phyloP scores from a whole-genome alignment of 768 basidiomycete species.

The Xerocomellus intermedius region DNA sequence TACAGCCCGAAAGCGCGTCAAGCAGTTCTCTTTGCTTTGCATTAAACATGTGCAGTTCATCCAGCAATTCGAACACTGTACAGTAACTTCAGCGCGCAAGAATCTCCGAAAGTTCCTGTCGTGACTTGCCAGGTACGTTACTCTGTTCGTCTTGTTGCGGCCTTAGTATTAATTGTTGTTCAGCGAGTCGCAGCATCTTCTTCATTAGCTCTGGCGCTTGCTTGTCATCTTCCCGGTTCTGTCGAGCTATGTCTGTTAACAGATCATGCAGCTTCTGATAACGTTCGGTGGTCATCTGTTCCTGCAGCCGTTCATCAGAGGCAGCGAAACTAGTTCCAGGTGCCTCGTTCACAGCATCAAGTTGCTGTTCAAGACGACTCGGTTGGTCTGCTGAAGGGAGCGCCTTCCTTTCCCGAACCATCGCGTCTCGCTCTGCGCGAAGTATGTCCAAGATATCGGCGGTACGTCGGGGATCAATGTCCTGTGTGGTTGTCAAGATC shows the following conservation, averaged over 20 bases:
- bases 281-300: background rate
- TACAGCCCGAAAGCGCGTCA: background rate
- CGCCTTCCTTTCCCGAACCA: background rate
- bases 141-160: background rate
- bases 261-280: background rate
- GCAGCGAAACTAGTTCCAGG: background rate
- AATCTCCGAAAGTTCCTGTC: background rate
- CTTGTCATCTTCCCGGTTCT: background rate
- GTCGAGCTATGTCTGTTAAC: background rate
- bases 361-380: background rate
- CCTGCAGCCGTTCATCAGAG: too few relatives aligned
- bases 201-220: background rate
- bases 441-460: background rate
- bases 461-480: background rate
- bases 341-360: background rate
- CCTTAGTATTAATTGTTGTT: background rate
- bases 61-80: background rate
- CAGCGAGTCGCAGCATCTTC: background rate
- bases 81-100: background rate
- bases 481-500: background rate
- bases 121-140: background rate
- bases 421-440: background rate
- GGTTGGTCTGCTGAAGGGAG: background rate
- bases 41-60: background rate
- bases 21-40: background rate